These are phyloP conservation scores for Coniophora puteana DNA, from an alignment of 1,284 basidiomycete species.

Conservation along the genomic window DNA sequence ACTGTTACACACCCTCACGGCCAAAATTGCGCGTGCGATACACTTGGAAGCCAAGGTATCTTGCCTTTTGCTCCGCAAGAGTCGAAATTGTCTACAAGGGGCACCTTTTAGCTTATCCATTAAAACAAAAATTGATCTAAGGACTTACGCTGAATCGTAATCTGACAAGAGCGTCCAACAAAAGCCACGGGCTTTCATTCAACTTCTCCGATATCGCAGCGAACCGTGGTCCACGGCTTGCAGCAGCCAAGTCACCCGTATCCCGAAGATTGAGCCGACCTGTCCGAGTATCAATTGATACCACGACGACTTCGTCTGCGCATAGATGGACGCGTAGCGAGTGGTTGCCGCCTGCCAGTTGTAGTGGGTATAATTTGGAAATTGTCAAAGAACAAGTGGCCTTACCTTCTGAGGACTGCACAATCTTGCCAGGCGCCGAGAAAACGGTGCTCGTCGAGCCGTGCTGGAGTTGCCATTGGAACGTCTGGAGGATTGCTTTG, in stretches of 20 bases:
- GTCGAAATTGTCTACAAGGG: constrained; percentile 63
- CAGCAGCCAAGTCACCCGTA: constrained; percentile 70
- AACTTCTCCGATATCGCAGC: constrained; percentile 49
- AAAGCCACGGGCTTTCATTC: constrained; percentile 57
- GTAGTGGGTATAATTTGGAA: too few relatives aligned
- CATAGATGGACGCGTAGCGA: constrained; percentile 65
- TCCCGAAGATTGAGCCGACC: constrained; percentile 69
- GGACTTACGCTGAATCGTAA: constrained; percentile 54
- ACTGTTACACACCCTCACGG: constrained; percentile 43
- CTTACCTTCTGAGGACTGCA: constrained; percentile 49
- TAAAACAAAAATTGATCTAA: constrained; percentile 1
- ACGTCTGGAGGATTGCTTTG: constrained; percentile 51
- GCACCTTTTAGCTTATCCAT: constrained; percentile 4
- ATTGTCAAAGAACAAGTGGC: constrained; percentile 6
- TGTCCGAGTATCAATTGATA: constrained; percentile 70
- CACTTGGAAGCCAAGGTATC: constrained; percentile 67
- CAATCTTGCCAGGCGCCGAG: constrained; percentile 53
- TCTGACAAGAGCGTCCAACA: constrained; percentile 48
- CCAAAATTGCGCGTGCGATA: constrained; percentile 68
- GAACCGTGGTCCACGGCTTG: constrained; percentile 63
- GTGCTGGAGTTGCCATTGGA: constrained; percentile 49
- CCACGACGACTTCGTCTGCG: constrained; percentile 66
- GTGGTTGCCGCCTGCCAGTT: constrained; percentile 47
- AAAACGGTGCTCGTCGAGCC: constrained; percentile 52
- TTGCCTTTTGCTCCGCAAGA: constrained; percentile 71